Evolutionary conservation across 257 asterid species (phyloP), one percentile per base, ranked within the genome.

Genomic region (Cruciata laevipes): DNA sequence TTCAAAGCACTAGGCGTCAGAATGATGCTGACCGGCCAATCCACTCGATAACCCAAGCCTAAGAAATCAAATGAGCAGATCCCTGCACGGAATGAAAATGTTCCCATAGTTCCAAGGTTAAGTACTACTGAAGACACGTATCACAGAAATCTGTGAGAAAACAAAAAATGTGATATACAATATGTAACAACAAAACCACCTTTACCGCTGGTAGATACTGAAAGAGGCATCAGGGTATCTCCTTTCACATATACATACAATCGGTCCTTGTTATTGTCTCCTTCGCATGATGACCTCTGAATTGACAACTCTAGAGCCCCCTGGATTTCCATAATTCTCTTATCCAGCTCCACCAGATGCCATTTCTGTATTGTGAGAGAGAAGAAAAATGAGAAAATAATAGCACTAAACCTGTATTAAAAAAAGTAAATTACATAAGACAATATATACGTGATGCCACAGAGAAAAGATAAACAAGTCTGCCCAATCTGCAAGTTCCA

Each of bases 401-500:
- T 59, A 56, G 74, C 60, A 67, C 65, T 70, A 30, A 25, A 35
- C 38, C 72, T 14, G 65, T 62, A 27, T 27, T 1, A 75, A 73
- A 33, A 66, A 75, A 35, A 65, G 55, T 25, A 69, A 71, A 72
- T 23, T 30, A 63, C 72, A 71, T 18, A 75, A 47, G 71, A 78
- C 5, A 73, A 37, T 66, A 1, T 83, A 67, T 86, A 93, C 99
- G 75, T 78, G 91, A 64, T 73, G 84, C 89, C 88, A 81, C 65
- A 94, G 92, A 61, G 99, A 90, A 85, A 73, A 74, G 79, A 94
- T 87, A 80, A 94, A 94, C 75, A 88, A 81, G 78, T 94, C 96
- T n/a, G 89, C 96, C 99, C 99, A 94, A 77, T 94, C 99, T 37
- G 97, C 97, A 23, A 84, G 70, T 83, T 86, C 97, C 99, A 94